Percentiles rank a stretch among this genome's conserved stretches.
Evolutionary conservation across 2,329 filamentous ascomycete genomes (phyloP).

Genomic region (Clarireedia monteithiana): DNA sequence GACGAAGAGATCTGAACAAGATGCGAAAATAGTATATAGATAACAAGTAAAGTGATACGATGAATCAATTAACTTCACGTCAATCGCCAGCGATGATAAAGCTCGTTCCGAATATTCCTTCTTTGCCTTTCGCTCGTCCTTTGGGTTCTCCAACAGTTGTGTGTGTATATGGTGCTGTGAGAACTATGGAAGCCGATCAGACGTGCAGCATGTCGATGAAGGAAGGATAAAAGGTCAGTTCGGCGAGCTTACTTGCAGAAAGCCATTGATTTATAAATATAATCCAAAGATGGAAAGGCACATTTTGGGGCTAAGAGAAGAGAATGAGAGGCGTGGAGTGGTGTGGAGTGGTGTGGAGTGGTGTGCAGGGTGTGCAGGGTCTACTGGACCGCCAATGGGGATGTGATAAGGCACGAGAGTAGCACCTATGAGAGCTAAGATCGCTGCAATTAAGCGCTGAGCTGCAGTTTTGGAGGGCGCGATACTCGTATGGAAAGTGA

Average conservation of each 20-base stretch:
- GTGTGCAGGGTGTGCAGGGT: too few relatives aligned
- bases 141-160: not conserved
- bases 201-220: not conserved
- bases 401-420: not conserved
- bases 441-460: not conserved
- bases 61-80: not conserved
- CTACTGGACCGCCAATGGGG: not conserved
- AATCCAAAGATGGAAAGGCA: not conserved
- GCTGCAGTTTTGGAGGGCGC: not conserved
- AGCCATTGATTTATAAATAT: constrained; percentile 6
- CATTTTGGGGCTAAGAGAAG: not conserved
- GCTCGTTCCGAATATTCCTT: not conserved
- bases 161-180: not conserved
- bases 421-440: not conserved
- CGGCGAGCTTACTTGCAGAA: not conserved
- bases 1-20: not conserved
- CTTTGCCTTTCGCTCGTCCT: not conserved
- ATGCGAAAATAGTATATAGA: not conserved
- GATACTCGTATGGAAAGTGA: too few relatives aligned
- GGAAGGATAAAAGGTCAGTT: not conserved
- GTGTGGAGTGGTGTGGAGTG: too few relatives aligned
- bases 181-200: not conserved
- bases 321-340: not conserved
- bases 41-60: not conserved
- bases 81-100: constrained; percentile 7